Evolutionary conservation across 306 rosid species (phyloP), one percentile per base, ranked within the genome.

Genomic region (Crotalaria pallida): DNA sequence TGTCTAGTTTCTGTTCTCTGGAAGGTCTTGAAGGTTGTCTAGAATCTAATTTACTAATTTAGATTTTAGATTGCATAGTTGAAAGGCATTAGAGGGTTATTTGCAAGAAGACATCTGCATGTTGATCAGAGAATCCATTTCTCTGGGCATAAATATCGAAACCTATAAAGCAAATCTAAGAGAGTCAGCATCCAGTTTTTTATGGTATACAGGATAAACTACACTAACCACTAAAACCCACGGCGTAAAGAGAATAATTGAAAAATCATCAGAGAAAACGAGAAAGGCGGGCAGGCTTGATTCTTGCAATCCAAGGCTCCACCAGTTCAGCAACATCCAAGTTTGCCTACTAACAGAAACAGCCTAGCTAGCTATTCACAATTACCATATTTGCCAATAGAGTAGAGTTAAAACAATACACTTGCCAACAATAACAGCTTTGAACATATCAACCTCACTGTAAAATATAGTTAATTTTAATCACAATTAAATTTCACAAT

Each of bases 121-220:
- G 50, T 67, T 34, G 10, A 75, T 45, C 56, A 44, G 5, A 21
- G 15, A 69, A 40, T 60, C 63, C 15, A 4, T 10, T 43, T 61
- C 24, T 41, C 23, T 31, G 63, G 5, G 56, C 22, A 40, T 64
- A 77, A 72, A 49, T 15, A 58, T 72, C 15, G 34, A 72, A 49
- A 57, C 50, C 27, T 64, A 71, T 1, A 18, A 18, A 12, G 40
- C 67, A 70, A 56, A 77, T 18, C 21, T 33, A 62, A 62, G 66
- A 68, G 40, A 56, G 56, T 34, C 62, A 34, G 16, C 63, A 72
- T 48, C 22, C 48, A 40, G 38, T 13, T 26, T 26, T 26, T 26
- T 1, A 3, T 1, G 29, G 29, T 33, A 33, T 10, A 33, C 5
- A 33, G 40, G 10, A 33, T 33, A 33, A 33, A 7, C 40, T 33